Evolutionary conservation across 2,329 filamentous ascomycete species (phyloP).

Genomic region (Phialophora macrospora): DNA sequence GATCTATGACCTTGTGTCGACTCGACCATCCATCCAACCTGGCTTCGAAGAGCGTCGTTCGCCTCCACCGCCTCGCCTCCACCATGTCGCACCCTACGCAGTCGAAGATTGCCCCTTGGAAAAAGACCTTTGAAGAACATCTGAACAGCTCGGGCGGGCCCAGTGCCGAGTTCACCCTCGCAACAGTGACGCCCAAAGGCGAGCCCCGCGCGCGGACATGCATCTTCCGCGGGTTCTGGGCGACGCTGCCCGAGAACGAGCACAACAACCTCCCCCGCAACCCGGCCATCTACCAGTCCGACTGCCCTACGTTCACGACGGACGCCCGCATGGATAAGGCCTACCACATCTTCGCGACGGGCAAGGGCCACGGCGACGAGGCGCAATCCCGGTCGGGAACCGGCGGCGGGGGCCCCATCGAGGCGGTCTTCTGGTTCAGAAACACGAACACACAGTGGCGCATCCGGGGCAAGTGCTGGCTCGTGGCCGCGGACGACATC

Average conservation of each 20-base stretch:
- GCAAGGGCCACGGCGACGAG: conserved; percentile 53
- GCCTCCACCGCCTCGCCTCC: conserved; percentile 36
- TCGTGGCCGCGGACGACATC: conserved; percentile 72
- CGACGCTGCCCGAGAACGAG: conserved; percentile 69
- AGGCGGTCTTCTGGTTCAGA: conserved; percentile 81
- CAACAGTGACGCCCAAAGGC: conserved; percentile 49
- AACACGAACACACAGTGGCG: conserved; percentile 80
- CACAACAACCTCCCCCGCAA: conserved; percentile 76
- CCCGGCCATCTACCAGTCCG: conserved; percentile 71
- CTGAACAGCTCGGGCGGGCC: conserved; percentile 47
- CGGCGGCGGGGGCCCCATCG: conserved; percentile 72
- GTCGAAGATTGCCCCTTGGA: conserved; percentile 58
- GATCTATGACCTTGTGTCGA: not conserved
- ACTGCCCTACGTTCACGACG: conserved; percentile 82
- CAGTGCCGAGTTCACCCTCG: conserved; percentile 49
- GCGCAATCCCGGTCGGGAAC: conserved; percentile 53
- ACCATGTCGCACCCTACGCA: conserved; percentile 47
- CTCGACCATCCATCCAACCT: conserved; percentile 10
- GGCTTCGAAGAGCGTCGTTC: conserved; percentile 15
- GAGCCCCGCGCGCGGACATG: conserved; percentile 71
- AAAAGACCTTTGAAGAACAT: conserved; percentile 55
- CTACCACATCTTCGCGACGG: conserved; percentile 66
- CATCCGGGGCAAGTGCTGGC: conserved; percentile 73
- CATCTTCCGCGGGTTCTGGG: conserved; percentile 85
- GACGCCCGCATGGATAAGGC: conserved; percentile 88